Percentiles rank a stretch among this genome's conserved stretches.
These are phyloP conservation scores for Pisolithus orientalis DNA, from an alignment of 768 basidiomycete genomes.

Conservation along the genomic window DNA sequence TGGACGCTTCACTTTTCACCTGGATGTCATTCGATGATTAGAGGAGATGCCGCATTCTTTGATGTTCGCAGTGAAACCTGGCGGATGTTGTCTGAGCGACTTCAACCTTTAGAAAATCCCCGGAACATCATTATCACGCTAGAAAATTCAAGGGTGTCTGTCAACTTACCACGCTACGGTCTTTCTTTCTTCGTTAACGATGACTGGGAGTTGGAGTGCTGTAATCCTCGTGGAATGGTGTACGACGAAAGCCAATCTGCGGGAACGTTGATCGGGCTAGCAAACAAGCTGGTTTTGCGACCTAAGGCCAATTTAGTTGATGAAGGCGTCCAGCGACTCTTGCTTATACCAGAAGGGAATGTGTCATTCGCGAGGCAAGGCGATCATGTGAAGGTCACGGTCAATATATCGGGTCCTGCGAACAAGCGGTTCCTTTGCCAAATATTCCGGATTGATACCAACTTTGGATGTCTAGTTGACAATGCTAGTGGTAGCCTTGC, in stretches of 20 bases:
- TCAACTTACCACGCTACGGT: constrained; percentile 30
- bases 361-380: background rate
- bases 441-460: constrained; percentile 19
- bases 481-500: constrained; percentile 9
- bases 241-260: constrained; percentile 31
- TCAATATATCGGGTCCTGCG: background rate
- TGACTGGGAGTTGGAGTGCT: constrained; percentile 26
- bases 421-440: constrained; percentile 5
- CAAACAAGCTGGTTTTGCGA: constrained; percentile 31
- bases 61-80: constrained; percentile 15
- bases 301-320: constrained; percentile 5
- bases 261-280: constrained; percentile 38
- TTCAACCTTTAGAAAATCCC: constrained; percentile 9
- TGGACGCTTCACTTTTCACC: constrained; percentile 9
- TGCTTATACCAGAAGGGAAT: constrained; percentile 8
- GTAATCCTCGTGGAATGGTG: constrained; percentile 33
- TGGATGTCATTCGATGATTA: background rate
- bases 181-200: constrained; percentile 33
- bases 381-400: background rate
- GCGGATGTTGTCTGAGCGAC: constrained; percentile 10
- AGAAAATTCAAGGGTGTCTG: constrained; percentile 8
- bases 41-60: constrained; percentile 4
- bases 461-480: constrained; percentile 20
- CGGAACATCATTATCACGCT: constrained; percentile 13
- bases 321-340: background rate